Evolutionary conservation across 768 basidiomycete species (phyloP).

Genomic region (Boletales sp.): DNA sequence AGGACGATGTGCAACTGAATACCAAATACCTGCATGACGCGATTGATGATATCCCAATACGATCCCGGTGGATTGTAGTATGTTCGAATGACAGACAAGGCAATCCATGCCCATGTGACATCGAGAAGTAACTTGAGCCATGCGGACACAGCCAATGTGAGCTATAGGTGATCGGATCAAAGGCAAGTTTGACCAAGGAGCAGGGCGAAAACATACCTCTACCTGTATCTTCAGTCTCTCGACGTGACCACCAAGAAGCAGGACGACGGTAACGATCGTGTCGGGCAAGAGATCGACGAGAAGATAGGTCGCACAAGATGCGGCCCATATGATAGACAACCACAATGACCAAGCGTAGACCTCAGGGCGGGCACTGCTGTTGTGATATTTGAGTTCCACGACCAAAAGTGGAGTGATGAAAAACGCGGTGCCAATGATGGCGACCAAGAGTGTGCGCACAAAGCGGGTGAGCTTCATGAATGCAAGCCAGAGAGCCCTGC

Average conservation of each 20-base stretch:
- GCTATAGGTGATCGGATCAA: conserved; percentile 33
- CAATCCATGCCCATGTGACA: conserved; percentile 71
- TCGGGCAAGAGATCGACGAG: conserved; percentile 62
- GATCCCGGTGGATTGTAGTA: conserved; percentile 56
- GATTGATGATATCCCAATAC: conserved; percentile 69
- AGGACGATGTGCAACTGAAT: neutral
- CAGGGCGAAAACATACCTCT: conserved; percentile 45
- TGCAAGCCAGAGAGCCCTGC: conserved; percentile 56
- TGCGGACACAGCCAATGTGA: conserved; percentile 61
- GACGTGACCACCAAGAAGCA: conserved; percentile 56
- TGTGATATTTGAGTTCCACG: conserved; percentile 57
- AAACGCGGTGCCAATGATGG: conserved; percentile 56
- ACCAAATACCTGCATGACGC: conserved; percentile 59
- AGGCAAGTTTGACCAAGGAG: neutral
- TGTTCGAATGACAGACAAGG: conserved; percentile 57
- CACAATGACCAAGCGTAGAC: conserved; percentile 66
- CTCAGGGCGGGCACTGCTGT: conserved; percentile 45
- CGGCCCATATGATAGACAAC: conserved; percentile 65
- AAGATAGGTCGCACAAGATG: conserved; percentile 56
- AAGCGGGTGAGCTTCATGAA: conserved; percentile 66
- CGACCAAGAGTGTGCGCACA: conserved; percentile 56
- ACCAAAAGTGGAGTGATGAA: conserved; percentile 70
- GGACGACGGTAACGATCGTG: conserved; percentile 49
- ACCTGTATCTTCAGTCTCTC: conserved; percentile 66
- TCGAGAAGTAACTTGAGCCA: conserved; percentile 73